Conservation (phyloP, 345 rosid genomes). For the Brassica rapa region DNA sequence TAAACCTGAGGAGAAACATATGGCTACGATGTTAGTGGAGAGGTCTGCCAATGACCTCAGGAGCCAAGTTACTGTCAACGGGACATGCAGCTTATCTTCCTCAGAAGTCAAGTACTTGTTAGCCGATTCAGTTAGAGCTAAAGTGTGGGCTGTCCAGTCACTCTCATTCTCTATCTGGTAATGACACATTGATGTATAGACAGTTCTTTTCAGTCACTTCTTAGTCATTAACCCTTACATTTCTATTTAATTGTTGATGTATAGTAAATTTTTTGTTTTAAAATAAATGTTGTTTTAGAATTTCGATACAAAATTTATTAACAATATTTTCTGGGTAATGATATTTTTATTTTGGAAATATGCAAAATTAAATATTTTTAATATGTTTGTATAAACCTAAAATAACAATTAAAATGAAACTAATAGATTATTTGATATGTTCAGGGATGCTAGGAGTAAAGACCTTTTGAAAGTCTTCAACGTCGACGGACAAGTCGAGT, state of each 20-base stretch:
- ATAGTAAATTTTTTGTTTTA: too few species aligned
- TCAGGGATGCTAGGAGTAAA: constrained; percentile 84
- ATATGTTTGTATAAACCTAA: too few species aligned
- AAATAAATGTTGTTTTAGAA: too few species aligned
- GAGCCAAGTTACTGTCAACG: constrained; percentile 79
- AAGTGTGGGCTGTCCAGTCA: constrained; percentile 80
- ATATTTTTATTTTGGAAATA: too few species aligned
- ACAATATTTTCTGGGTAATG: too few species aligned
- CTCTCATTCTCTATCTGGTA: constrained; percentile 77
- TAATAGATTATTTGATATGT: background rate
- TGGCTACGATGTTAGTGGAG: constrained; percentile 88
- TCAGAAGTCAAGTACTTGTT: constrained; percentile 69
- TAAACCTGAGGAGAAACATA: constrained; percentile 68
- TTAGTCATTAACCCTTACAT: background rate
- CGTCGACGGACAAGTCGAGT: constrained; percentile 77
- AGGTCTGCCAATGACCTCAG: constrained; percentile 79
- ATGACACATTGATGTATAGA: background rate
- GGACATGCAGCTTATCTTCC: constrained; percentile 72
- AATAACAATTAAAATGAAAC: too few species aligned
- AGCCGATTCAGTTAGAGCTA: constrained; percentile 60
- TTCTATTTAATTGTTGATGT: too few species aligned
- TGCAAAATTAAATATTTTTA: too few species aligned
- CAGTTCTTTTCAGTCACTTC: background rate
- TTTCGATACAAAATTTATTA: too few species aligned
- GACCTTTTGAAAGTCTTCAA: constrained; percentile 74